Evolutionary conservation across 441 rosid species (phyloP).

Genomic region (Erodium texanum): DNA sequence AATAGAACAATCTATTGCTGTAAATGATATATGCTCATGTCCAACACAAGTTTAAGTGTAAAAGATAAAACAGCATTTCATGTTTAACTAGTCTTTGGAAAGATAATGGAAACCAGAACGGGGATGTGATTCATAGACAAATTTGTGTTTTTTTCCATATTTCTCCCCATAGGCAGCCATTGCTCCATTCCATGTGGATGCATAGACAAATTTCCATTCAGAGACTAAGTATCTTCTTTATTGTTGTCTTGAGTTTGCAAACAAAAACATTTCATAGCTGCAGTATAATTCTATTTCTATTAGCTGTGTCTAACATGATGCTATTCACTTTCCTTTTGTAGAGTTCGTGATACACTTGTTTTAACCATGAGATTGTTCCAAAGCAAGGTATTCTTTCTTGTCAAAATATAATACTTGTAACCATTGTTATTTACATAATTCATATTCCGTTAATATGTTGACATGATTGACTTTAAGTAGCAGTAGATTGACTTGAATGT

Average conservation of each 20-base stretch:
- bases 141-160: no score
- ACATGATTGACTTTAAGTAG: neutral
- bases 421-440: no score
- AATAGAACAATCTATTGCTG: neutral
- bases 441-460: no score
- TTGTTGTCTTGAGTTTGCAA: neutral
- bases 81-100: no score
- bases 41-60: neutral
- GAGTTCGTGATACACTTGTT: constrained; percentile 78
- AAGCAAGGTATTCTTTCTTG: constrained; percentile 52
- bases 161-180: no score
- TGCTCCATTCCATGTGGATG: neutral
- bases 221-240: neutral
- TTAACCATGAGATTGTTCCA: constrained; percentile 83
- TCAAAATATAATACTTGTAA: neutral
- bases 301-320: constrained; percentile 10
- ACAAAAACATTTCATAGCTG: neutral
- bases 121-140: no score
- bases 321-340: constrained; percentile 21
- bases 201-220: neutral
- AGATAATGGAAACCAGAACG: no score
- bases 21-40: neutral
- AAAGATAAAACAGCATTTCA: neutral
- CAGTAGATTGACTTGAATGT: neutral
- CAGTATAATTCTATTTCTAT: neutral